Base-by-base conservation (phyloP, 2,329 filamentous ascomycete genomes). In the Penicillium paneum region DNA sequence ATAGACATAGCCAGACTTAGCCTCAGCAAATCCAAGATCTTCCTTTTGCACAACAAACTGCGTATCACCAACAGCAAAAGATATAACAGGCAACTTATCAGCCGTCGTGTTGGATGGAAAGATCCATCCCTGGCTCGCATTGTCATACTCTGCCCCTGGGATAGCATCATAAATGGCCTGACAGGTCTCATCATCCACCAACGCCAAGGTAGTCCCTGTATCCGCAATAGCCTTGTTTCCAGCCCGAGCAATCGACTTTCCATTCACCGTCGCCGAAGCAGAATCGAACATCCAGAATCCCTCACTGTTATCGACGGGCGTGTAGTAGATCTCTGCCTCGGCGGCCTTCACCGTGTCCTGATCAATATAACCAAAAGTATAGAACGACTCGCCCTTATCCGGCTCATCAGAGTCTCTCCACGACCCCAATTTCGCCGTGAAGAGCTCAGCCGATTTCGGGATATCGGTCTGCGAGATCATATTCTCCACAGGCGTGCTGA, bases 311-410 rank as follows among this genome's bases (percentile, higher is more conserved):
- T 90, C 83, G 45, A 90, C 72, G 12, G 80, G 75, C 0, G 83
- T 80, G 73, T 85, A 90, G 60, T 77, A 70, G 36, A 87, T 81
- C 1, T 83, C 76, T 56, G 80, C 67, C 29, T 78, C 79, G 1
- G 80, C 79, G 3, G 77, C 75, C 51, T 75, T 78, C 44, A 88
- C 76, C 0, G 82, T 79, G n/a, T 81, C 79, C 59, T 86, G 67
- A 64, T 90, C 87, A 64, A 90, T 86, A 69, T 78, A 87, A 19
- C 88, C 88, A 60, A 90, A 90, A 1, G 87, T 90, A 74, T 87
- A 90, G 75, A 89, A 90, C 0, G 71, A 83, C 56, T 78, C 71
- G 38, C 79, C 77, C 32, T 74, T 66, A 50, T 78, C 71, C 4
- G 64, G 66, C 46, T 76, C 74, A 54, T 75, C 63, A 35, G 67